Evolutionary conservation across 768 basidiomycete species (phyloP).

Genomic region (Albatrellus ellisii): DNA sequence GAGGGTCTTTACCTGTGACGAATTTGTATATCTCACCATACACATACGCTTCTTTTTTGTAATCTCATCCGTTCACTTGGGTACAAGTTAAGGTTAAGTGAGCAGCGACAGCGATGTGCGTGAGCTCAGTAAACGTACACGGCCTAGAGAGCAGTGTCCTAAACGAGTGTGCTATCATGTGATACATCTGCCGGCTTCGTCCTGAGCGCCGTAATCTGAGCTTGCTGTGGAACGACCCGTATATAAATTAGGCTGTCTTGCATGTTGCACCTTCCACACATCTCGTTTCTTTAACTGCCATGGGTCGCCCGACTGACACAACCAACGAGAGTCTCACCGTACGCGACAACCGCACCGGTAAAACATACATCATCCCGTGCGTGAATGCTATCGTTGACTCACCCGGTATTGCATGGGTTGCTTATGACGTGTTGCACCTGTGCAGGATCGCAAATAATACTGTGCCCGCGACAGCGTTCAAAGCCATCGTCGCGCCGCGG

Average conservation of each 20-base stretch:
- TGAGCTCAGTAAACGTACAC: too few relatives aligned
- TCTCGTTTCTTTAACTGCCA: neutral
- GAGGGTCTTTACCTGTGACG: constrained; percentile 74
- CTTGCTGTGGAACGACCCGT: neutral
- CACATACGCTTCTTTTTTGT: too few relatives aligned
- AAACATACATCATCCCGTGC: constrained; percentile 60
- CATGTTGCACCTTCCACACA: neutral
- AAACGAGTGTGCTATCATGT: too few relatives aligned
- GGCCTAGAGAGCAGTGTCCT: too few relatives aligned
- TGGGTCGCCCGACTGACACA: constrained; percentile 7
- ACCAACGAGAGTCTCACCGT: constrained; percentile 38
- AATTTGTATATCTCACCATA: too few relatives aligned
- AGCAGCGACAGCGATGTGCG: too few relatives aligned
- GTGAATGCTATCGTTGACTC: constrained; percentile 17
- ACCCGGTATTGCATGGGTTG: neutral
- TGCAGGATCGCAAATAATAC: constrained; percentile 69
- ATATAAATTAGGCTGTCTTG: neutral
- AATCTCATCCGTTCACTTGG: too few relatives aligned
- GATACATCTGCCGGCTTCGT: too few relatives aligned
- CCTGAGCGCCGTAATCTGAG: too few relatives aligned
- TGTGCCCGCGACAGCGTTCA: constrained; percentile 72
- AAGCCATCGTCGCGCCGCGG: constrained; percentile 48
- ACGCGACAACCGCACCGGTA: constrained; percentile 77
- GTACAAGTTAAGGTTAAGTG: too few relatives aligned
- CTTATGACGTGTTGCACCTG: neutral